These are phyloP conservation scores for Chaetoceros muelleri DNA, from an alignment of 108 stramenopile genomes.

Conservation along the genomic window DNA sequence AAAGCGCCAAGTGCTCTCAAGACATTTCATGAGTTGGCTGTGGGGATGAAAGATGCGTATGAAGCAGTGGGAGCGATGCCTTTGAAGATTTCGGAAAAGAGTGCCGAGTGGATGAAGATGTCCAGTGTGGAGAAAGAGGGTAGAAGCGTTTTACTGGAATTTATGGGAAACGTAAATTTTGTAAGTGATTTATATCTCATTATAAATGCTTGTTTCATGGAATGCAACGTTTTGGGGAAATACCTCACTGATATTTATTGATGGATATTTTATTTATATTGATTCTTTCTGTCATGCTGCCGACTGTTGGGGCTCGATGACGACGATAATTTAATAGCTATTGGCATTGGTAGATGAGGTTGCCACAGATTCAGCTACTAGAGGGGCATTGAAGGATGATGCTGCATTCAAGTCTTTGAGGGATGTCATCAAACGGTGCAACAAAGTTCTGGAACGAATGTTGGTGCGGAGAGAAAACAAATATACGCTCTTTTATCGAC, in stretches of 20 bases:
- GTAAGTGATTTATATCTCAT: constrained; percentile 24
- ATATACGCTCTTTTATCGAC: constrained; percentile 69
- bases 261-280: constrained; percentile 1
- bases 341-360: constrained; percentile 77
- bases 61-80: constrained; percentile 63
- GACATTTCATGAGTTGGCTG: constrained; percentile 78
- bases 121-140: constrained; percentile 28
- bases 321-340: constrained; percentile 18
- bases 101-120: constrained; percentile 11
- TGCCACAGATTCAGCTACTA: constrained; percentile 73
- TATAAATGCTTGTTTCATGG: not conserved
- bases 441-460: constrained; percentile 75
- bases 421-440: constrained; percentile 83
- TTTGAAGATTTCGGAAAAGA: constrained; percentile 20
- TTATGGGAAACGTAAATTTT: constrained; percentile 76
- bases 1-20: constrained; percentile 73
- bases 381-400: constrained; percentile 78
- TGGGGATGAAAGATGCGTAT: constrained; percentile 82
- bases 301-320: not conserved
- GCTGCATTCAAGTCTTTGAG: constrained; percentile 69
- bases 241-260: not conserved
- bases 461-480: constrained; percentile 61
- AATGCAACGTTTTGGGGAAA: not conserved
- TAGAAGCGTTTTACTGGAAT: constrained; percentile 53
- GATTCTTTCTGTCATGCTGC: not conserved